A percentile compares a stretch with the other conserved stretches of the same genome.
Evolutionary conservation across 768 basidiomycete genomes (phyloP).

Genomic region (Coprinopsis marcescibilis): DNA sequence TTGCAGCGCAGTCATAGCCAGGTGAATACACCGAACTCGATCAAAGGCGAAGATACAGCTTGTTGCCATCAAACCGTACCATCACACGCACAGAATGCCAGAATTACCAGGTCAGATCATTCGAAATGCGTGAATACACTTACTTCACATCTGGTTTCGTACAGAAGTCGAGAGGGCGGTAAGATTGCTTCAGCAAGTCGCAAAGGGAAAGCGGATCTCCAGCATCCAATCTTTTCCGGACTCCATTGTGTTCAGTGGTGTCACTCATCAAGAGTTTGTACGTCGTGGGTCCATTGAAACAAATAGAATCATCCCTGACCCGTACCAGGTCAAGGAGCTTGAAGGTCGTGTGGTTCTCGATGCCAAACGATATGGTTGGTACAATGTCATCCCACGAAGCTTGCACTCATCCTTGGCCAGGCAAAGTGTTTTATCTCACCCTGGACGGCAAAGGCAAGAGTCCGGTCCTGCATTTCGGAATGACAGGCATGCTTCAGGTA

Average conservation of each 20-base stretch:
- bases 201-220: constrained; percentile 46
- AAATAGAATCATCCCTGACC: constrained; percentile 6
- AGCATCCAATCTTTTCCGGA: constrained; percentile 57
- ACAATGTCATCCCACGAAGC: background rate
- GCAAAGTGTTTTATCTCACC: constrained; percentile 63
- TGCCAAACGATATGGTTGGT: constrained; percentile 50
- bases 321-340: constrained; percentile 47
- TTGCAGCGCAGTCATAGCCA: no score
- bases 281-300: constrained; percentile 21
- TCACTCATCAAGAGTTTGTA: constrained; percentile 58
- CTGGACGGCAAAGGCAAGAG: constrained; percentile 54
- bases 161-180: constrained; percentile 70
- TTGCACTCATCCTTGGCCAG: constrained; percentile 21
- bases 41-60: no score
- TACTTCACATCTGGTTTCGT: background rate
- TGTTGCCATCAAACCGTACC: background rate
- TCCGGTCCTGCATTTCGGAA: constrained; percentile 77
- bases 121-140: no score
- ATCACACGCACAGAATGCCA: constrained; percentile 32
- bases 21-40: no score
- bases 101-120: constrained; percentile 43
- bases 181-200: constrained; percentile 46
- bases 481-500: constrained; percentile 79
- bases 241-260: constrained; percentile 54
- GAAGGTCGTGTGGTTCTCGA: constrained; percentile 39